A percentile compares a stretch with the other conserved stretches of the same genome.
These are phyloP conservation scores for Oemleria cerasiformis DNA, from an alignment of 306 rosid species.

Conservation along the genomic window DNA sequence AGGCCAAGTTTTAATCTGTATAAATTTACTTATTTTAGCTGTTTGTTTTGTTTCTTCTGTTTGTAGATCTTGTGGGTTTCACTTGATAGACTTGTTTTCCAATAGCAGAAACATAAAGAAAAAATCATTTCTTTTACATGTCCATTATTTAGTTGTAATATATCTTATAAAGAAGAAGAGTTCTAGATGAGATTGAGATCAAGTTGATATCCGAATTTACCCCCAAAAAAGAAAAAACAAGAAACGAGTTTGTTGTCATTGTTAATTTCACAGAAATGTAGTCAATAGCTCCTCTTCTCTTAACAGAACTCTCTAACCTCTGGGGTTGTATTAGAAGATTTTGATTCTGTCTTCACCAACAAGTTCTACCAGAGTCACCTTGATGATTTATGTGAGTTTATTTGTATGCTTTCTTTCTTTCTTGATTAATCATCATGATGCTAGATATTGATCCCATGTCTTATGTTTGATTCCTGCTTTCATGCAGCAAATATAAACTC, in stretches of 20 bases:
- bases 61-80: neutral
- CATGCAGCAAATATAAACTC: conserved; percentile 81
- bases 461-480: conserved; percentile 19
- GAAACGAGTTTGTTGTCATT: neutral
- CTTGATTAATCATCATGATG: conserved; percentile 9
- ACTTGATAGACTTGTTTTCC: too few species aligned
- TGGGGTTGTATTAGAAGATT: conserved; percentile 81
- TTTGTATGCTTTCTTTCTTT: conserved; percentile 16
- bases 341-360: conserved; percentile 71
- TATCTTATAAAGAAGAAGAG: neutral
- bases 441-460: conserved; percentile 1
- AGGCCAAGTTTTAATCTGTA: neutral
- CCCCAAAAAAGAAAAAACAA: neutral
- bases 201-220: neutral
- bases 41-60: neutral
- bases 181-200: neutral
- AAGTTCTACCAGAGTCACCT: conserved; percentile 84
- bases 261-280: neutral
- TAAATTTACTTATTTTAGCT: neutral
- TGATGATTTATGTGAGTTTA: conserved; percentile 67
- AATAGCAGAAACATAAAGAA: neutral
- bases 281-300: neutral
- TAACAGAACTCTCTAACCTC: conserved; percentile 53
- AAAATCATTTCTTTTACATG: neutral
- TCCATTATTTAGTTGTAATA: neutral